These are phyloP conservation scores for Blastocystis sp. DNA, from an alignment of 352 stramenopile species.

Conservation along the genomic window DNA sequence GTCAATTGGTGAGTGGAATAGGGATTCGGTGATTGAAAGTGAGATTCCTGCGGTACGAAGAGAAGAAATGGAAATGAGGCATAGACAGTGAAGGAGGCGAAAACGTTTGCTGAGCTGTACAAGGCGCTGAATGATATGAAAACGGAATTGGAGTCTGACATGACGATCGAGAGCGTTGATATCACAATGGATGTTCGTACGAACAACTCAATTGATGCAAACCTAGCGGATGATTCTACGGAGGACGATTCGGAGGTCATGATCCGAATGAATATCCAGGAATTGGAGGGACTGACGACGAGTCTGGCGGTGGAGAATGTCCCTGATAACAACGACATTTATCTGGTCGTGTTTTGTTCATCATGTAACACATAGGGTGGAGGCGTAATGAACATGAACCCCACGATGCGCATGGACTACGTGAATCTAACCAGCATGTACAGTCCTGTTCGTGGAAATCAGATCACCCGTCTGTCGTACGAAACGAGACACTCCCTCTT, in stretches of 20 bases:
- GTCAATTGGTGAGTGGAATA: not conserved
- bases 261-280: not conserved
- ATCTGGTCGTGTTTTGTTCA: not conserved
- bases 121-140: not conserved
- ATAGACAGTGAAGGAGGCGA: slow-evolving; percentile 18
- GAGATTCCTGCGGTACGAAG: not conserved
- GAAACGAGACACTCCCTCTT: not conserved
- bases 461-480: not conserved
- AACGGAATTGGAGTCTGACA: slow-evolving; percentile 18
- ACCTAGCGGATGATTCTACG: not conserved
- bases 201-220: not conserved
- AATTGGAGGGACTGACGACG: not conserved
- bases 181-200: slow-evolving; percentile 51
- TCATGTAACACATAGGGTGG: not conserved
- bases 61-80: not conserved
- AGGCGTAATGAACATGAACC: not conserved
- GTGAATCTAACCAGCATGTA: not conserved
- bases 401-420: slow-evolving; percentile 2
- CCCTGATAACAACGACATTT: not conserved
- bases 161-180: not conserved
- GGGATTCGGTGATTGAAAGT: slow-evolving; percentile 19
- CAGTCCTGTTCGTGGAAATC: not conserved
- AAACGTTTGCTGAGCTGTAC: slow-evolving; percentile 35
- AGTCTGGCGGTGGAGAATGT: not conserved
- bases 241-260: slow-evolving; percentile 10